A percentile compares a stretch with the other conserved stretches of the same genome.
These are phyloP conservation scores for Vicia sativa DNA, from an alignment of 306 rosid species.

Conservation along the genomic window DNA sequence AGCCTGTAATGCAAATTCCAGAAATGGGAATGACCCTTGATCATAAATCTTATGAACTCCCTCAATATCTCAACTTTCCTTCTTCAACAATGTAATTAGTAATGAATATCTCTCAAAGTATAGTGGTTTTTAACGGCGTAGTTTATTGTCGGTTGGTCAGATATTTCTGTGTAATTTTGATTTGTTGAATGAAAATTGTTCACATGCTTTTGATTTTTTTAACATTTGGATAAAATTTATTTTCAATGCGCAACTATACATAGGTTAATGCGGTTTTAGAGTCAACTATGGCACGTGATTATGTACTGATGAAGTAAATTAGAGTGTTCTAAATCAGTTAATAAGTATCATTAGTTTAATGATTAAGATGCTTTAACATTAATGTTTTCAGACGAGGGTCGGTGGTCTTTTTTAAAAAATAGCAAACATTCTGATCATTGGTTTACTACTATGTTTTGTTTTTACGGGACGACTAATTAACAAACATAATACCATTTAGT, in stretches of 20 bases:
- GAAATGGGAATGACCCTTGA: constrained; percentile 35
- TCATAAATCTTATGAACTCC: constrained; percentile 25
- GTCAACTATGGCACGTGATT: constrained; percentile 73
- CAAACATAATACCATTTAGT: background rate
- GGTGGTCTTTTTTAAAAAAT: constrained; percentile 43
- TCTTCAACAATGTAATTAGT: constrained; percentile 65
- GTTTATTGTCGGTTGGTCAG: too few species aligned
- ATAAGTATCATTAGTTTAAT: constrained; percentile 28
- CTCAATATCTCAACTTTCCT: constrained; percentile 36
- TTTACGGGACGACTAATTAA: background rate
- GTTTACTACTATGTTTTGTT: background rate
- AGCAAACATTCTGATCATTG: constrained; percentile 46
- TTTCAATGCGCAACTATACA: background rate
- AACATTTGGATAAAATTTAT: background rate
- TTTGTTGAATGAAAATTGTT: constrained; percentile 46
- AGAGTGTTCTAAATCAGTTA: constrained; percentile 35
- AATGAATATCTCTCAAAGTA: constrained; percentile 64
- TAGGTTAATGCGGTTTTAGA: constrained; percentile 11
- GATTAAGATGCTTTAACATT: constrained; percentile 32
- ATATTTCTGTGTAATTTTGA: too few species aligned
- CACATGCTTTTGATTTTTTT: constrained; percentile 10
- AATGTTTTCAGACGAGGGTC: constrained; percentile 41
- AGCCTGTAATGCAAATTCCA: constrained; percentile 44
- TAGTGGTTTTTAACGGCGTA: constrained; percentile 63
- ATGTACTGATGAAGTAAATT: constrained; percentile 33